phyloP scores from a whole-genome alignment of 495 filamentous ascomycete genomes.

The Terfezia claveryi region DNA sequence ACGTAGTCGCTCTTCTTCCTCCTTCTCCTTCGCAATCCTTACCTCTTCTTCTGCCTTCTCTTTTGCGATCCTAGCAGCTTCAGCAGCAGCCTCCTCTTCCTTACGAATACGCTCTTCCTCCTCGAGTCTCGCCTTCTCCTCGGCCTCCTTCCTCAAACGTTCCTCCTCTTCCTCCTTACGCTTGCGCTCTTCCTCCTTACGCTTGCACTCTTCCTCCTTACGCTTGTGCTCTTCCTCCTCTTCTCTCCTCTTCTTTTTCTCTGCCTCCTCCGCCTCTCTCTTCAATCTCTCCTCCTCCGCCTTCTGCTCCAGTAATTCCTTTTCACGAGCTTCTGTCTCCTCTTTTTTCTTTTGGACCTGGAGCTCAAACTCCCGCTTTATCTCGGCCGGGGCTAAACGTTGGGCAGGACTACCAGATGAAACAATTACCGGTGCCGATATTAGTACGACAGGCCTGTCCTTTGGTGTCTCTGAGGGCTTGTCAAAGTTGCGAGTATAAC shows the following conservation, averaged over 20 bases:
- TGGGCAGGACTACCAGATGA: constrained; percentile 35
- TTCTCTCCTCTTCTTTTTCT: constrained; percentile 33
- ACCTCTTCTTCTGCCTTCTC: constrained; percentile 8
- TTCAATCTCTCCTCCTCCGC: constrained; percentile 22
- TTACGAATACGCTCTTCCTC: constrained; percentile 12
- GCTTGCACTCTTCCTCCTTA: constrained; percentile 20
- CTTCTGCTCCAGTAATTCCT: constrained; percentile 22
- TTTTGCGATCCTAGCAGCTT: constrained; percentile 2
- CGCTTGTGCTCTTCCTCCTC: constrained; percentile 14
- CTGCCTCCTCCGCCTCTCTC: constrained; percentile 26
- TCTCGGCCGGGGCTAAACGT: constrained; percentile 34
- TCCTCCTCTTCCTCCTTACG: constrained; percentile 19
- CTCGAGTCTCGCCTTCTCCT: constrained; percentile 10
- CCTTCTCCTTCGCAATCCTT: constrained; percentile 6
- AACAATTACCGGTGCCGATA: constrained; percentile 38
- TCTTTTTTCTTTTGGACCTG: constrained; percentile 38
- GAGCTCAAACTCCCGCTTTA: constrained; percentile 42
- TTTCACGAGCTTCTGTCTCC: constrained; percentile 20
- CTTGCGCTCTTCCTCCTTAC: constrained; percentile 14
- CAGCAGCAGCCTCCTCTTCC: constrained; percentile 1
- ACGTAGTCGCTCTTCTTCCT: constrained; percentile 4
- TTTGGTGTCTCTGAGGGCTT: constrained; percentile 1
- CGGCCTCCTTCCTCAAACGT: constrained; percentile 6
- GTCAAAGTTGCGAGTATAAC: background rate
- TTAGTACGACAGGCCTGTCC: constrained; percentile 19